Evolutionary conservation across 2,329 filamentous ascomycete species (phyloP).

Genomic region (Tolypocladium tundrense): DNA sequence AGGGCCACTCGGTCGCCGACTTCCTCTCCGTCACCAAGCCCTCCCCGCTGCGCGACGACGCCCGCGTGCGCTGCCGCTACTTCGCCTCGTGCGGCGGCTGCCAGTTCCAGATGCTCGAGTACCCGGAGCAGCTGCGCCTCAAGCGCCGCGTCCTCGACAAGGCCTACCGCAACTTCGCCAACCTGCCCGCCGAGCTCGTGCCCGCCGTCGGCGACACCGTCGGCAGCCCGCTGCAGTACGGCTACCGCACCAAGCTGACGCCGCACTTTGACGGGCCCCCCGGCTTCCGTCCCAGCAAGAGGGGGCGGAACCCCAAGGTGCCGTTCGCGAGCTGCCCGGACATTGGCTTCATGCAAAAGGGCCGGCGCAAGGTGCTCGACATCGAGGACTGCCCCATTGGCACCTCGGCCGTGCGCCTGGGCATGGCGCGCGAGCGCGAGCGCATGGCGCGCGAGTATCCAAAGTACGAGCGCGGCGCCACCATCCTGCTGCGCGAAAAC

Average conservation of each 20-base stretch:
- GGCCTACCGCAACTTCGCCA: slow-evolving; percentile 84
- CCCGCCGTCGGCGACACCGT: slow-evolving; percentile 76
- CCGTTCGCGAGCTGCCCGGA: slow-evolving; percentile 57
- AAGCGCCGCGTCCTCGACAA: slow-evolving; percentile 84
- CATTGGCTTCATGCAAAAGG: slow-evolving; percentile 87
- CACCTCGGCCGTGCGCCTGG: slow-evolving; percentile 71
- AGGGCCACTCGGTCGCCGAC: slow-evolving; percentile 68
- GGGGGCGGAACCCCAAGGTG: slow-evolving; percentile 35
- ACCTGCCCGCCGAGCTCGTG: slow-evolving; percentile 63
- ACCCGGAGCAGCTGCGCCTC: slow-evolving; percentile 71
- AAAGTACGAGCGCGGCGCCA: slow-evolving; percentile 73
- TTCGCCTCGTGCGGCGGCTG: slow-evolving; percentile 84
- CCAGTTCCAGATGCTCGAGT: slow-evolving; percentile 95
- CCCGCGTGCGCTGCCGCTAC: slow-evolving; percentile 71
- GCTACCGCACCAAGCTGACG: slow-evolving; percentile 92
- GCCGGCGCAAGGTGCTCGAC: slow-evolving; percentile 69
- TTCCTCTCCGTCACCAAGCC: slow-evolving; percentile 68
- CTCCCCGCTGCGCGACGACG: slow-evolving; percentile 66
- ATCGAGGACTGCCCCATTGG: slow-evolving; percentile 97
- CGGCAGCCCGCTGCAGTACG: slow-evolving; percentile 80
- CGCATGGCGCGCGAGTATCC: slow-evolving; percentile 60
- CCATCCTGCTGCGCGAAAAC: slow-evolving; percentile 78
- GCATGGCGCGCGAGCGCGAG: slow-evolving; percentile 68
- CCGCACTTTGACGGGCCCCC: slow-evolving; percentile 85
- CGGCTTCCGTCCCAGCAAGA: slow-evolving; percentile 35